Conservation (phyloP, 176 grass and related monocot species). For the Zea mays region Zm-B73-REFERENCE-NAM-5.0 NC_050098.1:178289501-178290000, state of each 20-base stretch:
- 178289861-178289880: slow-evolving; percentile 98
- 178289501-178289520: slow-evolving; percentile 95
- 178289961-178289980: slow-evolving; percentile 19
- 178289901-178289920: slow-evolving; percentile 40
- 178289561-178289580: slow-evolving; percentile 51
- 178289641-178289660: slow-evolving; percentile 93
- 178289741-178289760: slow-evolving; percentile 95
- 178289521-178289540: slow-evolving; percentile 93
- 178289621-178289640: slow-evolving; percentile 98
- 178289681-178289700: slow-evolving; percentile 96
- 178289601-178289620: slow-evolving; percentile 97
- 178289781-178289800: slow-evolving; percentile 97
- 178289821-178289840: slow-evolving; percentile 98
- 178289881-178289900: slow-evolving; percentile 94
- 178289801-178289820: slow-evolving; percentile 99
- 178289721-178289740: slow-evolving; percentile 96
- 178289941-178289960: slow-evolving; percentile 14
- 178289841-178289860: slow-evolving; percentile 75
- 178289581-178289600: slow-evolving; percentile 54
- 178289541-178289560: slow-evolving; percentile 77
- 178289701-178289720: slow-evolving; percentile 84
- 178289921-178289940: slow-evolving; percentile 27
- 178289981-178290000: slow-evolving; percentile 14
- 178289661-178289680: slow-evolving; percentile 92
- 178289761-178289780: slow-evolving; percentile 84